Base-by-base conservation (phyloP, 371 early-diverging fungal species). In the Mucor lusitanicus region DNA sequence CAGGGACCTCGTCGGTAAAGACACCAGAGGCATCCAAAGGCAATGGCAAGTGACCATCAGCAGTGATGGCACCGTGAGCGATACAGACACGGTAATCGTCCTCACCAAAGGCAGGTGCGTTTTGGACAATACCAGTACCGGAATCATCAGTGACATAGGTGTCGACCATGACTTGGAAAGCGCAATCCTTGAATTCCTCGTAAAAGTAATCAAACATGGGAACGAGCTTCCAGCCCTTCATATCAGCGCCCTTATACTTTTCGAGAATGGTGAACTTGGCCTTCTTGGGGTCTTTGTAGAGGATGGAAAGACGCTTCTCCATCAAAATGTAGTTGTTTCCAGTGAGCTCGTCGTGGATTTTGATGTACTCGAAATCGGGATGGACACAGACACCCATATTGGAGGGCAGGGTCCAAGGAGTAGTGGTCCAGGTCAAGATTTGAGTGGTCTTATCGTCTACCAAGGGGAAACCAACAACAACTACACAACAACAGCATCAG, bases 101-200 rank as follows among this genome's bases (percentile, higher is more conserved):
- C 81, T 99, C 99, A 87, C 99, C 99, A 89, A 99, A 99, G 19
- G 94, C 99, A 37, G 99, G 99, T 17, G 99, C 97, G 73, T 94
- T 94, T 84, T 99, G 99, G 19, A 99, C 99, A 78, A 99, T 93
- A 73, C 99, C 99, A 19, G 99, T 99, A 88, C 99, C 99, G 68
- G 91, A 92, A 63, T 92, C 92, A 67, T 96, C 95, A 33, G 96
- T 94, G 54, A 99, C 99, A 78, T 99, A 99, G 25, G 80, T 86
- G 74, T 99, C 99, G 48, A 86, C 79, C 68, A 97, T 75, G 59
- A 99, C 92, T 71, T 89, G 87, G 88, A 95, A 99, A 46, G 92
- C 98, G 37, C 87, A 88, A 58, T 86, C 90, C 76, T 89, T 86
- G 77, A 90, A 92, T 69, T 88, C 69, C 21, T 84, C 65, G 62